These are phyloP conservation scores for Teunomyces aglyptinius DNA, from an alignment of 805 yeast genomes.

Conservation along the genomic window DNA sequence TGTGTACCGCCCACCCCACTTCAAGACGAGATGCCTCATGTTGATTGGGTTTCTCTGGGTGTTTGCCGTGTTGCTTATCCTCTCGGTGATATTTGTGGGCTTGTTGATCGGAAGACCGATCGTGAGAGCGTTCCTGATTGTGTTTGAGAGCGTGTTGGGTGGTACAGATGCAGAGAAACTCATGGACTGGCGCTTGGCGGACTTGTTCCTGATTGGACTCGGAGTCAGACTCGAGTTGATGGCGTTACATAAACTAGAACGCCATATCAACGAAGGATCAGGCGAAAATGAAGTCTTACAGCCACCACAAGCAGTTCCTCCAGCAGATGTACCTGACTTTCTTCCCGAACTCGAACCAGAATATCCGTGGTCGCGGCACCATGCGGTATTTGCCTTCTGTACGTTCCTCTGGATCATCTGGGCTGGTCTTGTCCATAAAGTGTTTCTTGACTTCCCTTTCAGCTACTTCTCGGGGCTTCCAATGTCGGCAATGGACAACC, in stretches of 20 bases:
- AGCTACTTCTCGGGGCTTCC: constrained; percentile 5
- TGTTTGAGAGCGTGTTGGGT: background rate
- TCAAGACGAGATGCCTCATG: constrained; percentile 55
- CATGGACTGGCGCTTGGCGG: constrained; percentile 20
- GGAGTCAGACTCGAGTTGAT: constrained; percentile 17
- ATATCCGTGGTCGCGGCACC: background rate
- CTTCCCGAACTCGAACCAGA: background rate
- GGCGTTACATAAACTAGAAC: constrained; percentile 5
- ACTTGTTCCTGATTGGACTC: constrained; percentile 16
- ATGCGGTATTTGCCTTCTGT: background rate
- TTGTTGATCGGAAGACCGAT: constrained; percentile 28
- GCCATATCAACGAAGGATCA: background rate
- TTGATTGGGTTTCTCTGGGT: constrained; percentile 50
- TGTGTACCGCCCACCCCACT: constrained; percentile 84
- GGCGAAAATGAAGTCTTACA: background rate
- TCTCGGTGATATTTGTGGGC: constrained; percentile 19
- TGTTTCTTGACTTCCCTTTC: constrained; percentile 22
- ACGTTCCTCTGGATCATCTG: constrained; percentile 16
- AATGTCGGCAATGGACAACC: background rate
- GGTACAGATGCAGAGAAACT: background rate
- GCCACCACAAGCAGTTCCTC: background rate
- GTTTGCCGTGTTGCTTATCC: constrained; percentile 35
- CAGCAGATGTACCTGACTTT: background rate
- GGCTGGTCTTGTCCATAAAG: constrained; percentile 18
- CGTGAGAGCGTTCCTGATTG: constrained; percentile 6